Base-by-base conservation (phyloP, 768 basidiomycete genomes). In the Lentinula guzmanii region DNA sequence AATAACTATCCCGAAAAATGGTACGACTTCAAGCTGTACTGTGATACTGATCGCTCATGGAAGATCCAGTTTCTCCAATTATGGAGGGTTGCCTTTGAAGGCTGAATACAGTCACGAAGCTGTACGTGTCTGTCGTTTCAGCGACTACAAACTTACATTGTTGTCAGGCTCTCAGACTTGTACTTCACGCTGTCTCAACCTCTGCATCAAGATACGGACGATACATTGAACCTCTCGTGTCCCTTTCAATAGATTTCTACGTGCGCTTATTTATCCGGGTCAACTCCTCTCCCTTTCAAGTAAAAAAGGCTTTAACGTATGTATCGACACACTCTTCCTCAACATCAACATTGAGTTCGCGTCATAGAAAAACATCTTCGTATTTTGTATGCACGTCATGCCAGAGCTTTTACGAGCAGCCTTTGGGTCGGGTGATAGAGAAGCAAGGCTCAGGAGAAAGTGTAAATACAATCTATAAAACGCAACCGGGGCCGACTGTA, bases 1-100 rank as follows among this genome's bases (percentile, higher is more conserved):
- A 86, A 83, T 10, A 98, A 98, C 70, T 97, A 91, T 71, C 89
- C 95, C 3, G 97, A 99, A 72, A 99, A 99, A 85, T 95, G 93
- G 96, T 93, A 66, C 63, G 76, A 21, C 28, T 35, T 18, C 18
- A 15, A 24, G 2, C n/a, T 41, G 5, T 33, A 4, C 35, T 15
- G 7, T 13, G 8, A 34, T 4, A 28, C 4, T 5, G 15, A 6
- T 24, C 13, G 42, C 42, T 52, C 34, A 18, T 4, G 7, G 37
- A 28, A 39, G 52, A 48, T 21, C 31, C 66, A 96, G 95, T 73
- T 98, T 86, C 74, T 87, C 95, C 1, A 98, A 97, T 68, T 99
- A 99, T 71, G 96, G 96, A 9, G 96, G 96, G 4, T 79, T 91
- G 5, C 88, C 92, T 43, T 80, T 90, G 31, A 94, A 92, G 69